These are phyloP conservation scores for Paraleonurus japonicus DNA, from an alignment of 257 asterid genomes.

Conservation along the genomic window DNA sequence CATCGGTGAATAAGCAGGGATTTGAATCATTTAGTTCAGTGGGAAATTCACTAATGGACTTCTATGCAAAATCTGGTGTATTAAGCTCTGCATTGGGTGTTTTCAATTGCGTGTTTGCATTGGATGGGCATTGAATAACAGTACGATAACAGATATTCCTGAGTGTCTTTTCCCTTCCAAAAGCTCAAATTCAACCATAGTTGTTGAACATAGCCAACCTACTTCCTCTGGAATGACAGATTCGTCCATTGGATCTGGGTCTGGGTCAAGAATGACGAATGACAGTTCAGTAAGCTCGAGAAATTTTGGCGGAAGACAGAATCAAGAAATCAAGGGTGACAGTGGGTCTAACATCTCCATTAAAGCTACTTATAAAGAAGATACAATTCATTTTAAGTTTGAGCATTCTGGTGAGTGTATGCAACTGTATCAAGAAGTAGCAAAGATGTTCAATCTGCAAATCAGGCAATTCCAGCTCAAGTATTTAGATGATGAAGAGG, in stretches of 20 bases:
- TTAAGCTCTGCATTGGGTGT: slow-evolving; percentile 42
- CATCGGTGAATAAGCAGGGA: slow-evolving; percentile 64
- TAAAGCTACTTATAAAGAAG: slow-evolving; percentile 69
- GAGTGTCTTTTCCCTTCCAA: slow-evolving; percentile 16
- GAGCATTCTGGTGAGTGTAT: slow-evolving; percentile 47
- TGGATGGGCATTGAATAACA: slow-evolving; percentile 12
- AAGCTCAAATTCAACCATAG: slow-evolving; percentile 33
- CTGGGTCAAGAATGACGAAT: slow-evolving; percentile 37
- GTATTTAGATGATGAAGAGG: slow-evolving; percentile 77
- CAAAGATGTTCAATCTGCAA: slow-evolving; percentile 56
- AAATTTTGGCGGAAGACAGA: slow-evolving; percentile 30
- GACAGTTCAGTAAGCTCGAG: slow-evolving; percentile 48
- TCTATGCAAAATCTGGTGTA: slow-evolving; percentile 63
- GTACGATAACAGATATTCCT: neutral
- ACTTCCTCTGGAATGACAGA: slow-evolving; percentile 57
- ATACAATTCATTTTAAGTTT: slow-evolving; percentile 59
- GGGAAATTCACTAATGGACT: slow-evolving; percentile 70
- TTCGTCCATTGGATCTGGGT: slow-evolving; percentile 50
- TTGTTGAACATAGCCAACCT: slow-evolving; percentile 42
- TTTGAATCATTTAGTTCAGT: slow-evolving; percentile 53
- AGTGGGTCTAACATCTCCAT: slow-evolving; percentile 41
- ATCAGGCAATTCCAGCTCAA: slow-evolving; percentile 61
- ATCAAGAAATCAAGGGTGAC: slow-evolving; percentile 33
- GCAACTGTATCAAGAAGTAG: slow-evolving; percentile 59
- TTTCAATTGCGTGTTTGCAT: slow-evolving; percentile 46